Evolutionary conservation across 192 early-diverging fungal genomes (phyloP).

Genomic region (Lobosporangium transversale): DNA sequence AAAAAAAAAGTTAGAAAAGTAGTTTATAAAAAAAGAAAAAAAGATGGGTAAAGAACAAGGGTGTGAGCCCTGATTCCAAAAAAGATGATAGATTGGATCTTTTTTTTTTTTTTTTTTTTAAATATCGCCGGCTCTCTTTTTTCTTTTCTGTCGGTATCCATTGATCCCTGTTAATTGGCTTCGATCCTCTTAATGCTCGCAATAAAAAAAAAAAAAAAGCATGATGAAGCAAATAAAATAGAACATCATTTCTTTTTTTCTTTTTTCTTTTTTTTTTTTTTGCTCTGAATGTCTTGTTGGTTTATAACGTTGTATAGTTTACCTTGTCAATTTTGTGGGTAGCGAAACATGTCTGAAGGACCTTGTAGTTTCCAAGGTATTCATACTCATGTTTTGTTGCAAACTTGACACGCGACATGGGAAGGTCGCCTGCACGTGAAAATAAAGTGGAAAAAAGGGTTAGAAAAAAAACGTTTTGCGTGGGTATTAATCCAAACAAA

Average conservation of each 20-base stretch:
- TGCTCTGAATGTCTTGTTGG: no score
- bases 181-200: background rate
- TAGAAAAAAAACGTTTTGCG: background rate
- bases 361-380: constrained; percentile 94
- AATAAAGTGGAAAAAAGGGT: background rate
- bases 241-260: no score
- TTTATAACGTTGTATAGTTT: constrained; percentile 5
- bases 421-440: constrained; percentile 72
- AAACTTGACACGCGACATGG: constrained; percentile 93
- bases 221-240: background rate
- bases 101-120: background rate
- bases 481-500: no score
- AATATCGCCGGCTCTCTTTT: no score
- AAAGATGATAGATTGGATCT: background rate
- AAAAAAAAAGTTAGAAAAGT: background rate
- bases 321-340: constrained; percentile 94
- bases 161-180: no score
- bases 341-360: constrained; percentile 89
- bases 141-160: no score
- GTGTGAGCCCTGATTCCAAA: background rate
- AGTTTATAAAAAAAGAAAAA: background rate
- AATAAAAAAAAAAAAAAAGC: constrained; percentile 8
- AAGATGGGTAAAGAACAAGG: background rate
- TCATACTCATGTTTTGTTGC: constrained; percentile 95
- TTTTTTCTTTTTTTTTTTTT: no score